Evolutionary conservation across 306 rosid genomes (phyloP).

Genomic region (Trichosanthes cucumerina): DNA sequence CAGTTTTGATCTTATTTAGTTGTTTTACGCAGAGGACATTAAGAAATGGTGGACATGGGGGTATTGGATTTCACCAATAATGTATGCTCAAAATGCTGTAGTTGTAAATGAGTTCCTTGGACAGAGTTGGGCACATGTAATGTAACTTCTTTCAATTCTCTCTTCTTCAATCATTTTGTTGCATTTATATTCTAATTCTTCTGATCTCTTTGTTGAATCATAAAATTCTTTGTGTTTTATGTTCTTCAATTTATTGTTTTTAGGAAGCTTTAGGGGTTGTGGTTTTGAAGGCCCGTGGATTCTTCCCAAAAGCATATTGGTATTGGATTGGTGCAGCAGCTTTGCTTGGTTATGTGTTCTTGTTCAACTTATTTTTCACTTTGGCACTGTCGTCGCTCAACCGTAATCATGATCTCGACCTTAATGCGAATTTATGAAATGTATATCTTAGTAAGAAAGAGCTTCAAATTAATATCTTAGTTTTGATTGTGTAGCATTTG

Average conservation of each 20-base stretch:
- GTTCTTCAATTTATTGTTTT: neutral
- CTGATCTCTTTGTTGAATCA: too few species aligned
- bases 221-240: neutral
- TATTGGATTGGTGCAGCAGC: slow-evolving; percentile 65
- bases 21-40: slow-evolving; percentile 26
- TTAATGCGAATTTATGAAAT: neutral
- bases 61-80: slow-evolving; percentile 63
- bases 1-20: neutral
- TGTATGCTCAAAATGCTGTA: slow-evolving; percentile 58
- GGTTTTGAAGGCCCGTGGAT: slow-evolving; percentile 40
- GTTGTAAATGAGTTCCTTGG: slow-evolving; percentile 62
- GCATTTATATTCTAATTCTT: too few species aligned
- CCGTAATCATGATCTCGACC: slow-evolving; percentile 30
- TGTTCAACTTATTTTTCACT: slow-evolving; percentile 35
- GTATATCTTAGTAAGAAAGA: neutral
- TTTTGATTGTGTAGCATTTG: slow-evolving; percentile 33
- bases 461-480: neutral
- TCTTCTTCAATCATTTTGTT: neutral
- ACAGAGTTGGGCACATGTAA: slow-evolving; percentile 51
- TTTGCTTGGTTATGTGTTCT: slow-evolving; percentile 33
- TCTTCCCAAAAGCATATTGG: slow-evolving; percentile 47
- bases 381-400: slow-evolving; percentile 40
- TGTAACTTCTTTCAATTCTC: slow-evolving; percentile 23
- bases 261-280: slow-evolving; percentile 30
- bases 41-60: slow-evolving; percentile 75